Evolutionary conservation across 2,329 filamentous ascomycete genomes (phyloP).

Genomic region (Cladosporium oxysporum): DNA sequence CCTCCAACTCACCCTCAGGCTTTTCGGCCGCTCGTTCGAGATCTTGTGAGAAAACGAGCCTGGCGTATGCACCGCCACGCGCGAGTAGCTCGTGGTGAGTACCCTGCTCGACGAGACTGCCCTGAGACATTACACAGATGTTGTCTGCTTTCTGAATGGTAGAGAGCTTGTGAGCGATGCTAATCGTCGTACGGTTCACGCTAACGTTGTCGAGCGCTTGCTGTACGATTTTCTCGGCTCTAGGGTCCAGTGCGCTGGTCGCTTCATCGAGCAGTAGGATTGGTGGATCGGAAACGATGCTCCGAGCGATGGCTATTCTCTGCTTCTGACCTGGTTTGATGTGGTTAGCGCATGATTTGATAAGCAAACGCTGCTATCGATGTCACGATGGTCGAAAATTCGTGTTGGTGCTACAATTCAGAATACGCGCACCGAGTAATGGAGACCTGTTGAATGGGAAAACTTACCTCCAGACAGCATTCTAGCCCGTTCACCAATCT

Average conservation of each 20-base stretch:
- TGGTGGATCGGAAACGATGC: conserved; percentile 39
- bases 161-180: conserved; percentile 49
- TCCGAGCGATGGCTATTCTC: conserved; percentile 40
- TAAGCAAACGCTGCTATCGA: background rate
- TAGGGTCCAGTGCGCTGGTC: conserved; percentile 40
- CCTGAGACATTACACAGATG: conserved; percentile 49
- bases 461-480: conserved; percentile 36
- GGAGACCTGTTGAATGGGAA: no score
- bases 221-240: conserved; percentile 39
- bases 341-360: background rate
- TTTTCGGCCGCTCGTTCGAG: conserved; percentile 34
- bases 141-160: conserved; percentile 49
- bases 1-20: conserved; percentile 30
- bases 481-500: conserved; percentile 37
- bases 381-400: background rate
- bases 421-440: background rate
- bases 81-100: conserved; percentile 44
- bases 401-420: background rate
- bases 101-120: conserved; percentile 48
- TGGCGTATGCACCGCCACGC: conserved; percentile 42
- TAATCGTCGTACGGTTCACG: conserved; percentile 36
- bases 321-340: conserved; percentile 32
- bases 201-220: conserved; percentile 38
- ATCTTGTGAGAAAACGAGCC: conserved; percentile 51
- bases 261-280: conserved; percentile 42